Conservation (phyloP, 371 early-diverging fungal genomes). For the Mucor piriformis region DNA sequence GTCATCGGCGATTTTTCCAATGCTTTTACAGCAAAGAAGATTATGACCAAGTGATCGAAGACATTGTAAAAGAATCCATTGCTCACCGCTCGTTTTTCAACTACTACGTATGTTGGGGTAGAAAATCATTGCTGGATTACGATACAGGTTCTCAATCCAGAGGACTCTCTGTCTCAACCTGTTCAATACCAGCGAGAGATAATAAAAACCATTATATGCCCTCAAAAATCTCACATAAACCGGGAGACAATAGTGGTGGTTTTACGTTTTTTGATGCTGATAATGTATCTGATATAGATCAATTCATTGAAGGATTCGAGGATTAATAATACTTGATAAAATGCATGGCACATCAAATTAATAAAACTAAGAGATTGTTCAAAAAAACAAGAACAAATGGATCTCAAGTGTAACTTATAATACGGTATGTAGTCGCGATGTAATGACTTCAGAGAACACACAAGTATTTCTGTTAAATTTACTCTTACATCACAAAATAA, state of each 20-base stretch:
- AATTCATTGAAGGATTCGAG: constrained; percentile 38
- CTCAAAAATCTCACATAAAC: not conserved
- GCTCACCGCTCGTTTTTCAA: constrained; percentile 31
- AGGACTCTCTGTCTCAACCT: not conserved
- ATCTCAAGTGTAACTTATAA: too few relatives aligned
- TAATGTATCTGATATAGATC: constrained; percentile 35
- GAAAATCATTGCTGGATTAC: constrained; percentile 31
- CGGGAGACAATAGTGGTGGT: not conserved
- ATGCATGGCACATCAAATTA: not conserved
- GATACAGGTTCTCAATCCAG: not conserved
- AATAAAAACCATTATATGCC: not conserved
- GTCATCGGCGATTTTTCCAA: constrained; percentile 18
- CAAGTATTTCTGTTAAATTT: too few relatives aligned
- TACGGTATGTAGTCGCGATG: too few relatives aligned
- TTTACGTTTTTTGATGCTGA: constrained; percentile 12
- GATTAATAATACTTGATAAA: constrained; percentile 6
- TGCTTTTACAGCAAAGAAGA: not conserved
- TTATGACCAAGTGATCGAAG: constrained; percentile 5
- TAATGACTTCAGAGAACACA: too few relatives aligned
- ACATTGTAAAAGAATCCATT: constrained; percentile 23
- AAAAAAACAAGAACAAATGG: too few relatives aligned
- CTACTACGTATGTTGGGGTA: constrained; percentile 44
- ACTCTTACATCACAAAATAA: too few relatives aligned
- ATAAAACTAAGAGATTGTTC: too few relatives aligned
- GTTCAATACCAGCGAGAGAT: not conserved